Percentiles rank a stretch among this genome's conserved stretches.
Conservation (phyloP, 108 stramenopile species). For the Phaeodactylum tricornutum region DNA sequence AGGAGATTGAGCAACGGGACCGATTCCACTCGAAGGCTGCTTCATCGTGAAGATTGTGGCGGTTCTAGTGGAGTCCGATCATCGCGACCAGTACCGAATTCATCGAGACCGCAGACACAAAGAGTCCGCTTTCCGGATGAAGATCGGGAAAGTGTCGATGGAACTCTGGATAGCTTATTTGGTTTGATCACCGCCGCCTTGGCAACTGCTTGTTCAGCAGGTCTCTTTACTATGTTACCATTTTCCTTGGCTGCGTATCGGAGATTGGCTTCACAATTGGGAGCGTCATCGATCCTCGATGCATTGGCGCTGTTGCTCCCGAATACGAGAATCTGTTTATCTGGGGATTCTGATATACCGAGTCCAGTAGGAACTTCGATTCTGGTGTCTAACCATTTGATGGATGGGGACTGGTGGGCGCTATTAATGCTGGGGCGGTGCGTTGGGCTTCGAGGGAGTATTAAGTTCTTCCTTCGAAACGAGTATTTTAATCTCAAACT, state of each 20-base stretch:
- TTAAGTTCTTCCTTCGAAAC: conserved; percentile 60
- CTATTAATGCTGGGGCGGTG: conserved; percentile 63
- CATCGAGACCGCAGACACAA: no score
- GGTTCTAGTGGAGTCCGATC: no score
- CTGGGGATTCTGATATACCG: conserved; percentile 72
- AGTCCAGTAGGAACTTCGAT: conserved; percentile 55
- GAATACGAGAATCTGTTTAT: conserved; percentile 42
- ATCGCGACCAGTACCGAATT: no score
- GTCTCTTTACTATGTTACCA: conserved; percentile 41
- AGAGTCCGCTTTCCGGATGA: no score
- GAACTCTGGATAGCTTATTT: no score
- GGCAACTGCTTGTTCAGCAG: no score
- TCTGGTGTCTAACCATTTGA: conserved; percentile 56
- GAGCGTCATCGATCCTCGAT: conserved; percentile 41
- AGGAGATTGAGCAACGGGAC: no score
- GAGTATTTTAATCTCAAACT: conserved; percentile 32
- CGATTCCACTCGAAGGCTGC: no score
- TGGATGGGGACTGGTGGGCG: conserved; percentile 62
- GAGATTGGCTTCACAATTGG: conserved; percentile 29
- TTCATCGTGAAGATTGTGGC: no score
- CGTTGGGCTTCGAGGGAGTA: conserved; percentile 53
- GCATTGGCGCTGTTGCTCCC: conserved; percentile 53
- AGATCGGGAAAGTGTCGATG: no score
- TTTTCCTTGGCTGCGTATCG: conserved; percentile 43
- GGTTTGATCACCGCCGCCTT: conserved; percentile 29